Conservation (phyloP, 23 red algal genomes). For the Gracilaria domingensis region DNA sequence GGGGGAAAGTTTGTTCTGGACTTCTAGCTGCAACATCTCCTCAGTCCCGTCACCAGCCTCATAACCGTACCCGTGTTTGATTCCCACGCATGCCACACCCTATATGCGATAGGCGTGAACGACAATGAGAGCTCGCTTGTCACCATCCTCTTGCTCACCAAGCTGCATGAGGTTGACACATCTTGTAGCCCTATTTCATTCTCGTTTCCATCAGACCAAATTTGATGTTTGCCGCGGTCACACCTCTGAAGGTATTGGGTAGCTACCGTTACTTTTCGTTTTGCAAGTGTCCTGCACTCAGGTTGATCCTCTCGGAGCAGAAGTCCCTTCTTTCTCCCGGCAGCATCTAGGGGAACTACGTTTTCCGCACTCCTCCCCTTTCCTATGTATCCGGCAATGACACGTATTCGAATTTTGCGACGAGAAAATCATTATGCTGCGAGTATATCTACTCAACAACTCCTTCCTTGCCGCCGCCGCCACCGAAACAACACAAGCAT, state of each 20-base stretch:
- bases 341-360: background rate
- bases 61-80: background rate
- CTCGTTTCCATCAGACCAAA: background rate
- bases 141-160: background rate
- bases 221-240: background rate
- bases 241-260: background rate
- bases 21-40: background rate
- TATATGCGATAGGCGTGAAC: background rate
- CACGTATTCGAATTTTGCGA: no score
- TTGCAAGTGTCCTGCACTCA: conserved; percentile 21
- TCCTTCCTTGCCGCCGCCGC: background rate
- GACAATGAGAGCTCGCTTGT: background rate
- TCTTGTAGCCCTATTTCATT: background rate
- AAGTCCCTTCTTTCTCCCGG: background rate
- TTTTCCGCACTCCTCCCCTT: no score
- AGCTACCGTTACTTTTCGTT: background rate
- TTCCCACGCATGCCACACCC: background rate
- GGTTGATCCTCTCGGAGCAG: background rate
- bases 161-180: background rate
- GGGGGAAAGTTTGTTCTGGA: background rate
- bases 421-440: no score
- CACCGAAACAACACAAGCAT: background rate
- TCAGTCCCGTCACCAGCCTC: background rate
- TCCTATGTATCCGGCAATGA: no score
- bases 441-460: background rate